Conservation (phyloP, 306 rosid genomes). For the Medicago arabica region DNA sequence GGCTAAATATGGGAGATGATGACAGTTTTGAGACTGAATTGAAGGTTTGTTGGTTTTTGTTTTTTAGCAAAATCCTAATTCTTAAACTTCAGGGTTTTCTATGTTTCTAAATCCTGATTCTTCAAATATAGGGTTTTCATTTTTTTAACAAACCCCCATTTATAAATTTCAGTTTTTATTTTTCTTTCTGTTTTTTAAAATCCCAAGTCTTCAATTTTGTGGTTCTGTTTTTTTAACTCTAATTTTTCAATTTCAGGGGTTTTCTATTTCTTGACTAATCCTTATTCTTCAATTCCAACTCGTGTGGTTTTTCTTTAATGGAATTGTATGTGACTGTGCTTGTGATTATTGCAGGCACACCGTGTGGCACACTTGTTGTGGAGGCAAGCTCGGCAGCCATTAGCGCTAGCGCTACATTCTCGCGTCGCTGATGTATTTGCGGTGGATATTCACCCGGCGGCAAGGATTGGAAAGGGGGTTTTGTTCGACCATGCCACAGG, state of each 20-base stretch:
- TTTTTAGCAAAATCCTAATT: neutral
- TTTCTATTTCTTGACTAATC: neutral
- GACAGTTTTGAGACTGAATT: neutral
- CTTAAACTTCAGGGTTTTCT: neutral
- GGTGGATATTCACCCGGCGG: slow-evolving; percentile 94
- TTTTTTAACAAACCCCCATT: neutral
- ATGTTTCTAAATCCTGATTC: neutral
- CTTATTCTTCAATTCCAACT: neutral
- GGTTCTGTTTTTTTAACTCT: neutral
- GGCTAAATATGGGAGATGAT: neutral
- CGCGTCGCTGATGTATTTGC: slow-evolving; percentile 86
- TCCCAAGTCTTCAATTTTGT: neutral
- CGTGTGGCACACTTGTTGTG: slow-evolving; percentile 83
- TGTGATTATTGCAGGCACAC: slow-evolving; percentile 65
- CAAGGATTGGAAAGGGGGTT: slow-evolving; percentile 81
- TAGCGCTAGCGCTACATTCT: slow-evolving; percentile 87
- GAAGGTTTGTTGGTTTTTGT: neutral
- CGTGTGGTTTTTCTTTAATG: neutral
- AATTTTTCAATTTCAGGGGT: neutral
- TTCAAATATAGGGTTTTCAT: neutral
- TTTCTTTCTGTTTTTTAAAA: neutral
- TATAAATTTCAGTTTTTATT: neutral
- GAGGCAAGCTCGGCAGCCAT: slow-evolving; percentile 75
- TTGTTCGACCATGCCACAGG: slow-evolving; percentile 93
- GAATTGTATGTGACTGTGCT: slow-evolving; percentile 1